phyloP scores from a whole-genome alignment of 768 basidiomycete genomes.

The Hortiboletus campestris region DNA sequence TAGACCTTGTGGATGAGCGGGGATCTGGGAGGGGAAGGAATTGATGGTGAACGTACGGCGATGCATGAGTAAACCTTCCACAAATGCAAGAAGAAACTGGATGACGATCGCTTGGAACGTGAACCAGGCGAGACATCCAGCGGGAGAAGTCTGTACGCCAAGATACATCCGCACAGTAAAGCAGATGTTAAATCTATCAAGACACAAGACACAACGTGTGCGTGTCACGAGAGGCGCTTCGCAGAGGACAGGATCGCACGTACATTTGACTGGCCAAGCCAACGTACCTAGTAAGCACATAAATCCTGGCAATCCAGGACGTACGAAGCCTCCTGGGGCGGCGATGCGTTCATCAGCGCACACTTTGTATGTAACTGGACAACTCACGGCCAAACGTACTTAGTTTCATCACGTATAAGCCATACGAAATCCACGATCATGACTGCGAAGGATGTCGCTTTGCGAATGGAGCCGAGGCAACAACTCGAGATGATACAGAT shows the following conservation, averaged over 20 bases:
- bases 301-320: slow-evolving; percentile 10
- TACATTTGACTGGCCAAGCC: slow-evolving; percentile 22
- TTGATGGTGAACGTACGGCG: slow-evolving; percentile 12
- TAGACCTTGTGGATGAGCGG: slow-evolving; percentile 1
- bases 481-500: not conserved
- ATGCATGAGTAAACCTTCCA: slow-evolving; percentile 14
- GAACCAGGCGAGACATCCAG: slow-evolving; percentile 18
- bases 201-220: not conserved
- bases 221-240: not conserved
- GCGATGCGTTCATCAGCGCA: not conserved
- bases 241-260: not conserved
- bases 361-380: not conserved
- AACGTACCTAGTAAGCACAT: slow-evolving; percentile 11
- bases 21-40: not conserved
- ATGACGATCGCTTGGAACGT: slow-evolving; percentile 11
- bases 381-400: slow-evolving; percentile 24
- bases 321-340: slow-evolving; percentile 4
- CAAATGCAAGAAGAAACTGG: slow-evolving; percentile 15
- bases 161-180: slow-evolving; percentile 21
- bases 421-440: slow-evolving; percentile 20
- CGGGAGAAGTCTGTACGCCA: slow-evolving; percentile 1
- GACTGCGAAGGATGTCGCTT: slow-evolving; percentile 4
- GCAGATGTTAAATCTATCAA: slow-evolving; percentile 19
- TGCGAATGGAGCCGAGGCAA: not conserved
- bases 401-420: slow-evolving; percentile 14